Conservation (phyloP, 2,329 filamentous ascomycete species). For the Phaeosphaeriaceae sp. region DNA sequence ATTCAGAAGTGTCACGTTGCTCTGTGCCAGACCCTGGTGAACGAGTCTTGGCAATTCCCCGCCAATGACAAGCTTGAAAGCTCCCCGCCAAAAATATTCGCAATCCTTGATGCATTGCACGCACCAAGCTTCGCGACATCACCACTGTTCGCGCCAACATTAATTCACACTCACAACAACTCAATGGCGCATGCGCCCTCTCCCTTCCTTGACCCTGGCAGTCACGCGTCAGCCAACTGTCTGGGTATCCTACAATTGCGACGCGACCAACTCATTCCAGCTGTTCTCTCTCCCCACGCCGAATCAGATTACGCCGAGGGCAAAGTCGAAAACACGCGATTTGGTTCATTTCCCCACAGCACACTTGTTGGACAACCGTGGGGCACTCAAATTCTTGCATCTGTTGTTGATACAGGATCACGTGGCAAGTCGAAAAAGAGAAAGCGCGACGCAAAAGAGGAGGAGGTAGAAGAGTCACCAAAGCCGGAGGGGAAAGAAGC, state of each 20-base stretch:
- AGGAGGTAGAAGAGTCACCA: conserved; percentile 28
- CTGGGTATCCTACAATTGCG: conserved; percentile 88
- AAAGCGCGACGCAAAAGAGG: conserved; percentile 52
- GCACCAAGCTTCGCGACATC: not conserved
- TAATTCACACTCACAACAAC: too few relatives aligned
- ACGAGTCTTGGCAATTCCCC: conserved; percentile 31
- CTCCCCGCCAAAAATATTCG: conserved; percentile 30
- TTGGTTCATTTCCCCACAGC: conserved; percentile 72
- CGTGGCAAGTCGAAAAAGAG: conserved; percentile 67
- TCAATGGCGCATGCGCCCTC: conserved; percentile 57
- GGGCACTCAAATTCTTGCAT: conserved; percentile 91
- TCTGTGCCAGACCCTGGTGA: conserved; percentile 25
- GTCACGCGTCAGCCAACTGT: conserved; percentile 65
- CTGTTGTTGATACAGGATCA: conserved; percentile 89
- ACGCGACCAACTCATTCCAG: conserved; percentile 81
- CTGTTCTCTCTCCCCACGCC: conserved; percentile 59
- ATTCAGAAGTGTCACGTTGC: conserved; percentile 28
- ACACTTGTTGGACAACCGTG: conserved; percentile 73
- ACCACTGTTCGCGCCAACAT: not conserved
- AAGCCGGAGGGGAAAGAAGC: conserved; percentile 37
- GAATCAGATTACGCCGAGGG: conserved; percentile 54
- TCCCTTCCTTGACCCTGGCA: conserved; percentile 78
- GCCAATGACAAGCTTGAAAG: conserved; percentile 32
- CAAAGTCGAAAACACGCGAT: conserved; percentile 80
- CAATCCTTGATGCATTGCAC: too few relatives aligned